Percentiles rank a stretch among this genome's conserved stretches.
phyloP scores from a whole-genome alignment of 768 basidiomycete species.

The Tylopilus sp. region DNA sequence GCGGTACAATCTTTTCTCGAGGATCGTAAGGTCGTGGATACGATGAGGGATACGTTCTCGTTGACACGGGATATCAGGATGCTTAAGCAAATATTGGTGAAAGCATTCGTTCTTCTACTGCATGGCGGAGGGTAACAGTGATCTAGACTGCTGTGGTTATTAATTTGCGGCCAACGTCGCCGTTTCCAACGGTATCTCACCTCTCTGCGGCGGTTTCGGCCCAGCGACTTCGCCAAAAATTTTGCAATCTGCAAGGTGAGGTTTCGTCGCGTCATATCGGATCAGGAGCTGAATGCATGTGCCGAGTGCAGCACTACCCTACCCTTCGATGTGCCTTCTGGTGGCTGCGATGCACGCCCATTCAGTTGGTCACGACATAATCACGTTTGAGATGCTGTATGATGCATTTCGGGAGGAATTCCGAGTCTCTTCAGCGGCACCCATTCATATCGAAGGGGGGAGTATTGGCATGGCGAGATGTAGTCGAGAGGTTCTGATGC shows the following conservation, averaged over 20 bases:
- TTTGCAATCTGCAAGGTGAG: constrained; percentile 54
- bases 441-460: constrained; percentile 70
- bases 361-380: constrained; percentile 69
- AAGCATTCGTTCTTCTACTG: constrained; percentile 22
- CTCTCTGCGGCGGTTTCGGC: constrained; percentile 41
- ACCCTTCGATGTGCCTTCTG: constrained; percentile 77
- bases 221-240: constrained; percentile 59
- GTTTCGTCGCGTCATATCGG: background rate
- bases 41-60: constrained; percentile 57
- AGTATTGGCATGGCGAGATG: constrained; percentile 73
- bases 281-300: background rate
- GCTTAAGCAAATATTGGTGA: constrained; percentile 60
- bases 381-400: constrained; percentile 92
- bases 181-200: constrained; percentile 47
- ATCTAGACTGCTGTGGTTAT: constrained; percentile 43
- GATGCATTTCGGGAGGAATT: constrained; percentile 76
- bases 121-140: constrained; percentile 6
- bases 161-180: constrained; percentile 46
- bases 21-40: constrained; percentile 42
- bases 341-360: constrained; percentile 80
- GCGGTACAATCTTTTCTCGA: constrained; percentile 56
- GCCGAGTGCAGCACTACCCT: constrained; percentile 54
- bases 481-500: constrained; percentile 59
- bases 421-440: constrained; percentile 66
- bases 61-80: constrained; percentile 58